Percentiles rank a stretch among this genome's conserved stretches.
Conservation (phyloP, 148 eudicot genomes). For the Fallopia convolvulus region DNA sequence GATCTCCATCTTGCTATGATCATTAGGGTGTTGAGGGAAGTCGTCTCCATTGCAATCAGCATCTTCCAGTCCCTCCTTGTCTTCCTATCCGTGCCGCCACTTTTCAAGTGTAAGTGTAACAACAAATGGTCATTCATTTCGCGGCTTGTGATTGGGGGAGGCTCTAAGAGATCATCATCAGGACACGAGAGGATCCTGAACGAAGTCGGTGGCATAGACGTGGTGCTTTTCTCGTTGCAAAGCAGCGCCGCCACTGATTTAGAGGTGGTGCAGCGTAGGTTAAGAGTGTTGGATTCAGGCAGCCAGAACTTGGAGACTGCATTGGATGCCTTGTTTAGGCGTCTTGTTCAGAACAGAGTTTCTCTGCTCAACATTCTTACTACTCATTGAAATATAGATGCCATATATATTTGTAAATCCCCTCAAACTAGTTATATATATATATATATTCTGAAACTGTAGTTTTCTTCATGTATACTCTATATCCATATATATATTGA, state of each 20-base stretch:
- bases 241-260: conserved; percentile 9
- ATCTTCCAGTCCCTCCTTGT: conserved; percentile 23
- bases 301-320: conserved; percentile 23
- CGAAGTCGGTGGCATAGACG: conserved; percentile 31
- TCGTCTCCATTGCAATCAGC: conserved; percentile 9
- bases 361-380: conserved; percentile 33
- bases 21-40: conserved; percentile 22
- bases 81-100: conserved; percentile 33
- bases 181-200: conserved; percentile 9
- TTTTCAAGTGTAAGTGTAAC: conserved; percentile 11
- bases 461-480: not conserved
- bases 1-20: conserved; percentile 15
- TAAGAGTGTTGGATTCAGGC: conserved; percentile 21
- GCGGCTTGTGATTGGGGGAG: conserved; percentile 11
- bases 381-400: conserved; percentile 5
- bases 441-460: too few species aligned
- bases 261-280: conserved; percentile 18
- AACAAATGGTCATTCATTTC: conserved; percentile 31
- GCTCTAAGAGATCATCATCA: not conserved
- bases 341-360: conserved; percentile 33
- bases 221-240: conserved; percentile 18
- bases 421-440: not conserved
- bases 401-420: not conserved
- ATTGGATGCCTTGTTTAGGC: conserved; percentile 27
- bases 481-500: too few species aligned